Evolutionary conservation across 768 basidiomycete species (phyloP).

Genomic region (Tremella mesenterica): DNA sequence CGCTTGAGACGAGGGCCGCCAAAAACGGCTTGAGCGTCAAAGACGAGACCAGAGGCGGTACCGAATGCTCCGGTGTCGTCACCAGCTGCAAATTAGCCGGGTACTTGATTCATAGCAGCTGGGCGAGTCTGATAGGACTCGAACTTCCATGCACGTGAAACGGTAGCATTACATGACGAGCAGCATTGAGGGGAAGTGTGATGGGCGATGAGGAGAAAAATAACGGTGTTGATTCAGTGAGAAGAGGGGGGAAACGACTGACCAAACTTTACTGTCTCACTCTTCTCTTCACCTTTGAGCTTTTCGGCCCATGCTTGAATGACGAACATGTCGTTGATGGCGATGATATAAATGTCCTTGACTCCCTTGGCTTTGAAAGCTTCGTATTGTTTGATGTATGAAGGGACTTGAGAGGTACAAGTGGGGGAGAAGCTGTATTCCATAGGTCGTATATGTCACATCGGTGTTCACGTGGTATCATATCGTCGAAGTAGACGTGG

Average conservation of each 20-base stretch:
- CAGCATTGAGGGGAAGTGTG: not conserved
- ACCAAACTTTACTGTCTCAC: constrained; percentile 51
- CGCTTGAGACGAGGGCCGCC: constrained; percentile 63
- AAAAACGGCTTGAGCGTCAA: constrained; percentile 57
- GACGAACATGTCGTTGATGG: constrained; percentile 67
- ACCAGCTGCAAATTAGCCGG: constrained; percentile 44
- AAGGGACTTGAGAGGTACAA: constrained; percentile 54
- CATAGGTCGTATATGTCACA: not conserved
- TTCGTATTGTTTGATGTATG: constrained; percentile 59
- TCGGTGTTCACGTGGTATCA: not conserved
- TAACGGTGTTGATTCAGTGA: not conserved
- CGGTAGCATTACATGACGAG: not conserved
- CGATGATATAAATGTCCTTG: constrained; percentile 57
- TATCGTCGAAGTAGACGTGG: too few species aligned
- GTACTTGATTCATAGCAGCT: not conserved
- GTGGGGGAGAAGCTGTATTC: constrained; percentile 54
- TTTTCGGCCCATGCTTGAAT: constrained; percentile 45
- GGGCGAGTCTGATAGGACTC: not conserved
- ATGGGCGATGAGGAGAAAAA: not conserved
- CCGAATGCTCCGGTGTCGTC: constrained; percentile 61
- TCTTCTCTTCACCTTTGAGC: constrained; percentile 49
- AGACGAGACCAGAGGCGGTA: constrained; percentile 53
- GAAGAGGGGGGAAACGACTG: not conserved
- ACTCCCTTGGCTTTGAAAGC: constrained; percentile 70
- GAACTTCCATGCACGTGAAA: not conserved